Percentiles rank a stretch among this genome's conserved stretches.
Evolutionary conservation across 73 alveolate species (phyloP).

Genomic region (Blepharisma japonicum): DNA sequence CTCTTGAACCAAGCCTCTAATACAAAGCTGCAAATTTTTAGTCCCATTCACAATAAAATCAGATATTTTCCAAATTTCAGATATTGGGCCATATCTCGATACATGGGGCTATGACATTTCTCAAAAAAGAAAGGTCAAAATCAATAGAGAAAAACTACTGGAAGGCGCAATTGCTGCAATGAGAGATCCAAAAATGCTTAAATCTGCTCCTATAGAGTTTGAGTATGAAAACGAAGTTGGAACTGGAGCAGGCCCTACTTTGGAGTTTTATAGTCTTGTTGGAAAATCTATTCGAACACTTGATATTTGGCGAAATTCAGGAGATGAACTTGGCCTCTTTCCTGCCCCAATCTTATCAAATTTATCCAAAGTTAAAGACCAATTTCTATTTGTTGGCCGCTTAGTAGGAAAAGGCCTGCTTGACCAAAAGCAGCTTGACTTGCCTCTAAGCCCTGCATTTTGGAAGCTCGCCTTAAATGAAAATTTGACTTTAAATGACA

Average conservation of each 20-base stretch:
- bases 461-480: constrained; percentile 78
- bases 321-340: constrained; percentile 22
- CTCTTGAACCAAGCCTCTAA: not conserved
- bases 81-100: not conserved
- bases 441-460: constrained; percentile 72
- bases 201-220: not conserved
- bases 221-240: constrained; percentile 32
- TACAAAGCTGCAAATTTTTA: not conserved
- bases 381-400: constrained; percentile 69
- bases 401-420: constrained; percentile 70
- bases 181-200: not conserved
- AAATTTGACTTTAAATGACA: constrained; percentile 44
- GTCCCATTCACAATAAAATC: not conserved
- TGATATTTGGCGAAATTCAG: constrained; percentile 18
- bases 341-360: constrained; percentile 53
- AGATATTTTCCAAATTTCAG: not conserved
- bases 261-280: constrained; percentile 15
- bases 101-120: not conserved
- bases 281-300: not conserved
- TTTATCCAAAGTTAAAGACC: constrained; percentile 47
- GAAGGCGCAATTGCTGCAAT: not conserved
- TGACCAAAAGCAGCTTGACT: constrained; percentile 83
- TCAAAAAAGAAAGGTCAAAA: not conserved
- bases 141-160: not conserved
- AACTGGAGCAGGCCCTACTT: constrained; percentile 29